A percentile compares a stretch with the other conserved stretches of the same genome.
Evolutionary conservation across 169 alveolate species (phyloP).

Genomic region (Cryptosporidium canis): DNA sequence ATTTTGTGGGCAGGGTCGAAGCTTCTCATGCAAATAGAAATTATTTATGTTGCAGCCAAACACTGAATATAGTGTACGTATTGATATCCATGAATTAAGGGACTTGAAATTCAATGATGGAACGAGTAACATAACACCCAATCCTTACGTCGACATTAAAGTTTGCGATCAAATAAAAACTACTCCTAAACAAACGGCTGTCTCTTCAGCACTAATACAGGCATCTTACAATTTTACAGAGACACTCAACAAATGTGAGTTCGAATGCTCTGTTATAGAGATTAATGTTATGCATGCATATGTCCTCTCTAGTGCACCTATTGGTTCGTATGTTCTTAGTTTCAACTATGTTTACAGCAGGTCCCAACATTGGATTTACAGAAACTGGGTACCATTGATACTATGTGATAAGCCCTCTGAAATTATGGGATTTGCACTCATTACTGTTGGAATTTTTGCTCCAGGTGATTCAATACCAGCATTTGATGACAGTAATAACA

Average conservation of each 20-base stretch:
- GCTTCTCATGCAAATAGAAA: not conserved
- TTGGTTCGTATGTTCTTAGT: constrained; percentile 85
- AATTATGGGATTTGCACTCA: constrained; percentile 79
- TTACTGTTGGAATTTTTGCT: constrained; percentile 85
- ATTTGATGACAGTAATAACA: constrained; percentile 79
- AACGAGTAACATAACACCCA: constrained; percentile 81
- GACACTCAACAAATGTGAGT: constrained; percentile 80
- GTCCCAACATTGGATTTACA: constrained; percentile 85
- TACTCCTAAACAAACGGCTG: constrained; percentile 80
- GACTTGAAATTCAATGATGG: constrained; percentile 85
- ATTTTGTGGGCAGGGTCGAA: constrained; percentile 1
- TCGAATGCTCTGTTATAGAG: constrained; percentile 81
- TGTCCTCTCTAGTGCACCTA: constrained; percentile 82
- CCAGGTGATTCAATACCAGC: constrained; percentile 87
- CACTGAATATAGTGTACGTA: constrained; percentile 81
- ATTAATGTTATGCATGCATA: constrained; percentile 83
- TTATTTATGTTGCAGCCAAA: constrained; percentile 56
- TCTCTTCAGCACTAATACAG: constrained; percentile 82
- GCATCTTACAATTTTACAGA: constrained; percentile 83
- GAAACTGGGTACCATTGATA: constrained; percentile 83
- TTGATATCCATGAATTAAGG: constrained; percentile 85
- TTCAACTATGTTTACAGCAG: constrained; percentile 82
- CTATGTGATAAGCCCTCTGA: constrained; percentile 77
- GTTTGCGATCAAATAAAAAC: constrained; percentile 76
- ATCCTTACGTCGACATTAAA: constrained; percentile 79